Evolutionary conservation across 1,284 basidiomycete species (phyloP).

Genomic region (Caloboletus firmus): DNA sequence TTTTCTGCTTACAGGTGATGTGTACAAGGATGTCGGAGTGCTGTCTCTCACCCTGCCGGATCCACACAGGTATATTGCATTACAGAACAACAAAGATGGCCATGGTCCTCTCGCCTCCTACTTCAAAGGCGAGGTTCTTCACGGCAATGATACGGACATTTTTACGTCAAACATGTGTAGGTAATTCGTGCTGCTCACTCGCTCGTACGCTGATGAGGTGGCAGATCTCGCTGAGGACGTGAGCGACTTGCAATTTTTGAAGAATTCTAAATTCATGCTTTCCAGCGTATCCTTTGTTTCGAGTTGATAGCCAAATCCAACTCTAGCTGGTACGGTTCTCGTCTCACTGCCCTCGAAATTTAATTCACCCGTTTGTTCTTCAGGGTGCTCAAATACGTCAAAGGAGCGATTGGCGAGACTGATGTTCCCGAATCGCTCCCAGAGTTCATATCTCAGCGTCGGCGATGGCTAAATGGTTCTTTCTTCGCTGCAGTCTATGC

Average conservation of each 20-base stretch:
- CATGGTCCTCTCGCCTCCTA: conserved; percentile 91
- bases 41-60: conserved; percentile 1
- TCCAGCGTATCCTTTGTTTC: conserved; percentile 88
- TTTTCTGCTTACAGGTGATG: conserved; percentile 85
- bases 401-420: conserved; percentile 92
- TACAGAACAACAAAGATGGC: conserved; percentile 86
- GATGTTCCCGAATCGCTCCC: conserved; percentile 93
- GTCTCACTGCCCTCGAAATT: not conserved
- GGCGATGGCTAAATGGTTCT: conserved; percentile 91
- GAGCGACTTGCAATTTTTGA: conserved; percentile 26
- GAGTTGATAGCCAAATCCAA: conserved; percentile 93
- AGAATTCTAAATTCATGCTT: conserved; percentile 8
- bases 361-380: not conserved
- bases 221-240: conserved; percentile 85
- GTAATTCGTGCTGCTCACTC: conserved; percentile 28
- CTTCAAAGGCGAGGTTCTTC: conserved; percentile 94
- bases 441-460: conserved; percentile 93
- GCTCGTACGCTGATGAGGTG: conserved; percentile 9
- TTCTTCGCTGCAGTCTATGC: conserved; percentile 93
- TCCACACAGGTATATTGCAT: conserved; percentile 69
- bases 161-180: conserved; percentile 92
- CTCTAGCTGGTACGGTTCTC: conserved; percentile 64
- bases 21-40: not conserved
- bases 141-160: conserved; percentile 90
- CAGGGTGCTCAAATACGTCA: conserved; percentile 95